A percentile compares a stretch with the other conserved stretches of the same genome.
These are phyloP conservation scores for Leishmania turanica DNA, from an alignment of 208 protist genomes.

Conservation along the genomic window DNA sequence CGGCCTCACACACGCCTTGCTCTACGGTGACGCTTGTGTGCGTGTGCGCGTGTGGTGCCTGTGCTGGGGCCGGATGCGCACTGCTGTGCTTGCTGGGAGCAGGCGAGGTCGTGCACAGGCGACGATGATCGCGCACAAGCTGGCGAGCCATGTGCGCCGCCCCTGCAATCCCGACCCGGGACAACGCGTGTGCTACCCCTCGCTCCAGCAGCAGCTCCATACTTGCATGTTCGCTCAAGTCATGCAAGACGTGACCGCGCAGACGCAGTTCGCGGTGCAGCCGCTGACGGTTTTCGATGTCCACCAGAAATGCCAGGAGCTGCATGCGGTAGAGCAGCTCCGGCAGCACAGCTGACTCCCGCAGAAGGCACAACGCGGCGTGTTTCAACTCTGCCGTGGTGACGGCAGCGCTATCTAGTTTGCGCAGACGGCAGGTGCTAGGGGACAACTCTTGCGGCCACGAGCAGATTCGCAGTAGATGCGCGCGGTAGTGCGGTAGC, in stretches of 20 bases:
- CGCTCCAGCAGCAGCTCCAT: constrained; percentile 48
- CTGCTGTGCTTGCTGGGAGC: constrained; percentile 11
- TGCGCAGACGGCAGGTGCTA: constrained; percentile 64
- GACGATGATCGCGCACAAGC: constrained; percentile 52
- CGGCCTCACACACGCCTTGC: neutral
- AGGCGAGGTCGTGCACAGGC: neutral
- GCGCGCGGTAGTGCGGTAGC: constrained; percentile 80
- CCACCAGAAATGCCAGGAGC: constrained; percentile 52
- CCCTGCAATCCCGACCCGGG: constrained; percentile 32
- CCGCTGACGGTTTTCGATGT: constrained; percentile 50
- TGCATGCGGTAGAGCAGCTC: constrained; percentile 67
- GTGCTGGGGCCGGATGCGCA: constrained; percentile 1
- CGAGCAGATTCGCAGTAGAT: constrained; percentile 78
- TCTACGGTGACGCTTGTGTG: neutral
- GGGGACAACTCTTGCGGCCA: constrained; percentile 62
- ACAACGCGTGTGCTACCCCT: constrained; percentile 43
- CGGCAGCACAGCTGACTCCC: constrained; percentile 61
- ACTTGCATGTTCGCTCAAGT: constrained; percentile 15
- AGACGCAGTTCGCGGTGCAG: constrained; percentile 64
- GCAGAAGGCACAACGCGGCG: constrained; percentile 53
- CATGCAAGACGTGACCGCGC: constrained; percentile 47
- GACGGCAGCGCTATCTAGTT: constrained; percentile 62
- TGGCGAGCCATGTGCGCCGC: constrained; percentile 56
- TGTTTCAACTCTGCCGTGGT: constrained; percentile 44
- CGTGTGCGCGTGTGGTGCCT: neutral